These are phyloP conservation scores for Prinsepia uniflora DNA, from an alignment of 306 rosid species.

Conservation along the genomic window DNA sequence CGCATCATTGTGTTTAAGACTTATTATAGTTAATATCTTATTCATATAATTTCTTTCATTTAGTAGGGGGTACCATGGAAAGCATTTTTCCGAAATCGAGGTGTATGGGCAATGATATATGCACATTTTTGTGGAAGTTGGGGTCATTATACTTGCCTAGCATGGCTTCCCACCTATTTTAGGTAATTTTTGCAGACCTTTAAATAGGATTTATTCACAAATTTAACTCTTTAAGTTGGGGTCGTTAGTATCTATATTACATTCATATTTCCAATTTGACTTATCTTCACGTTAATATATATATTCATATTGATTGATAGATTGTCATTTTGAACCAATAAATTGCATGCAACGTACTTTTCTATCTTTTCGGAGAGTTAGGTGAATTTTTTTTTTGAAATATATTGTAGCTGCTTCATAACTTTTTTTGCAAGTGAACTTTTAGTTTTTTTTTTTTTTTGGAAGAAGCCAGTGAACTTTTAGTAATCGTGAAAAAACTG, in stretches of 20 bases:
- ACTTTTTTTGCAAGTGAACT: not conserved
- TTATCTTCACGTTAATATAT: too few species aligned
- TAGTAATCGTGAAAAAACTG: constrained; percentile 19
- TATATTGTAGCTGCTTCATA: not conserved
- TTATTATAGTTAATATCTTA: not conserved
- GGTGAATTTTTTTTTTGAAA: not conserved
- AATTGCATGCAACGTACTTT: not conserved
- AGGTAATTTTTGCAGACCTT: constrained; percentile 43
- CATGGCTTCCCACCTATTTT: constrained; percentile 96
- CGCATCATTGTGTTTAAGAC: not conserved
- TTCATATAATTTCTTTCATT: constrained; percentile 20
- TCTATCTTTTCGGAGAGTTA: not conserved
- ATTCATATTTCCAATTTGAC: too few species aligned
- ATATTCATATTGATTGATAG: too few species aligned
- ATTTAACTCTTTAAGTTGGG: not conserved
- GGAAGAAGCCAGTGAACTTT: not conserved
- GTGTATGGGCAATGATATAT: constrained; percentile 99
- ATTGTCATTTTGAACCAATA: too few species aligned
- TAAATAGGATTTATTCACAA: not conserved
- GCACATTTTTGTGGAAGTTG: constrained; percentile 97
- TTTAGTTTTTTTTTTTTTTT: too few species aligned
- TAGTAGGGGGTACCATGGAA: constrained; percentile 89
- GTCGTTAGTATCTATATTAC: not conserved
- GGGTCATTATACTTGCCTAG: constrained; percentile 94
- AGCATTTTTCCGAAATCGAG: constrained; percentile 66